phyloP scores from a whole-genome alignment of 2,329 filamentous ascomycete genomes.

The Westerdykella sp. region DNA sequence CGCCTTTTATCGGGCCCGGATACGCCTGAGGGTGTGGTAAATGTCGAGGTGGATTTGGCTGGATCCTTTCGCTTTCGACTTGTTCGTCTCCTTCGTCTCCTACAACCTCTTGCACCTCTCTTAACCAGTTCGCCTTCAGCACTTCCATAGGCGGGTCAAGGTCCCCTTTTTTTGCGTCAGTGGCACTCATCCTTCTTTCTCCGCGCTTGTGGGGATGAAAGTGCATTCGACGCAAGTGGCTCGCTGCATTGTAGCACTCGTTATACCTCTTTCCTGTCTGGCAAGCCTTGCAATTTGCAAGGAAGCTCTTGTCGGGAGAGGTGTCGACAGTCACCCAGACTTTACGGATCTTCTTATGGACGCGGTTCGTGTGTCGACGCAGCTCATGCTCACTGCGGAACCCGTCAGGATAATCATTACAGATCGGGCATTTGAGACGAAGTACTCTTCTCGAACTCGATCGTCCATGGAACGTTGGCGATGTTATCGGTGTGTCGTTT shows the following conservation, averaged over 20 bases:
- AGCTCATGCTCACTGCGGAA: constrained; percentile 81
- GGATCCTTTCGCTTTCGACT: constrained; percentile 16
- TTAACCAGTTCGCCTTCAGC: constrained; percentile 53
- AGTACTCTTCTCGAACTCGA: constrained; percentile 30
- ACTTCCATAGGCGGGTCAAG: constrained; percentile 54
- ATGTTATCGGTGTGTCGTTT: constrained; percentile 23
- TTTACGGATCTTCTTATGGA: constrained; percentile 58
- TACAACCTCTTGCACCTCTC: constrained; percentile 47
- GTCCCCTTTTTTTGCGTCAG: constrained; percentile 51
- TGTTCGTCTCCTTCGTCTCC: constrained; percentile 22
- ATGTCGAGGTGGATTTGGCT: constrained; percentile 15
- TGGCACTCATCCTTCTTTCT: constrained; percentile 49
- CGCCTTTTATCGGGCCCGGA: constrained; percentile 13
- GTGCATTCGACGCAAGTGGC: constrained; percentile 80
- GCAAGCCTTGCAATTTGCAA: constrained; percentile 80
- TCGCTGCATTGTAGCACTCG: constrained; percentile 89
- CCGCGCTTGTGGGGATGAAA: constrained; percentile 64
- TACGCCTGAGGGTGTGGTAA: constrained; percentile 10
- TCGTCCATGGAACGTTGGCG: constrained; percentile 25
- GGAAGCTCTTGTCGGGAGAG: constrained; percentile 55
- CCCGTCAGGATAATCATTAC: constrained; percentile 66
- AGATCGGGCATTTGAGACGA: constrained; percentile 53
- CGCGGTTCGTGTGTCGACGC: constrained; percentile 49
- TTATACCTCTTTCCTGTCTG: constrained; percentile 71
- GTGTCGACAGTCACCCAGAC: constrained; percentile 61